phyloP scores from a whole-genome alignment of 163 green algal genomes.

The Scenedesmus sp. region DNA sequence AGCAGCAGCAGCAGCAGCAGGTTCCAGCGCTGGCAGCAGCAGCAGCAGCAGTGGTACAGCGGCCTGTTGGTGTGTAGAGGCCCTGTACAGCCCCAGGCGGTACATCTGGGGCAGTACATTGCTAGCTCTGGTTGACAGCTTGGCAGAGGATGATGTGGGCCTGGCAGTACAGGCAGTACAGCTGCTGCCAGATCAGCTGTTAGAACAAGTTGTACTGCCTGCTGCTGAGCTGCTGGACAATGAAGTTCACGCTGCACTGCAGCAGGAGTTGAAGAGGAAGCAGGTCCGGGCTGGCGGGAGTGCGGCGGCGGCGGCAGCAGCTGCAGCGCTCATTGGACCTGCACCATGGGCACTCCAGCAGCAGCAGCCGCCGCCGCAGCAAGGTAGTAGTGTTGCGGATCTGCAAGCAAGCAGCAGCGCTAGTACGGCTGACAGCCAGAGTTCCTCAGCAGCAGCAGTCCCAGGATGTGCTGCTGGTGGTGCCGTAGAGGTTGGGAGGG shows the following conservation, averaged over 20 bases:
- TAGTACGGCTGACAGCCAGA: neutral
- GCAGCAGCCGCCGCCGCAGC: slow-evolving; percentile 18
- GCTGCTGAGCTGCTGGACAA: slow-evolving; percentile 20
- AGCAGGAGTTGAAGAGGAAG: neutral
- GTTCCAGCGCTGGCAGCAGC: neutral
- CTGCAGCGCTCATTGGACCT: neutral
- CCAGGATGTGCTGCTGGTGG: neutral
- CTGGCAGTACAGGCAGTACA: neutral
- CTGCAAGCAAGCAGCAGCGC: neutral
- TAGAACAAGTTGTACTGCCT: slow-evolving; percentile 31
- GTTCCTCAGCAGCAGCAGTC: neutral
- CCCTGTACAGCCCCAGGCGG: neutral
- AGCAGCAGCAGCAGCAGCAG: neutral
- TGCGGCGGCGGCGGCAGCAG: neutral
- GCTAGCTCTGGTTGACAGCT: slow-evolving; percentile 18
- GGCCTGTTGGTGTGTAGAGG: neutral
- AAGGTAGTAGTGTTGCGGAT: neutral
- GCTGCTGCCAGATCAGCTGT: neutral
- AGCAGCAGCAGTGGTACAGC: neutral
- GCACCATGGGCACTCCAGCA: slow-evolving; percentile 28
- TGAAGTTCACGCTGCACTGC: slow-evolving; percentile 14
- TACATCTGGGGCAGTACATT: slow-evolving; percentile 37
- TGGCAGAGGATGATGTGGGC: slow-evolving; percentile 24
- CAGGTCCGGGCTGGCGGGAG: neutral
- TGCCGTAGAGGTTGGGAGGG: neutral